Evolutionary conservation across 768 basidiomycete species (phyloP).

Genomic region (Imleria badia): DNA sequence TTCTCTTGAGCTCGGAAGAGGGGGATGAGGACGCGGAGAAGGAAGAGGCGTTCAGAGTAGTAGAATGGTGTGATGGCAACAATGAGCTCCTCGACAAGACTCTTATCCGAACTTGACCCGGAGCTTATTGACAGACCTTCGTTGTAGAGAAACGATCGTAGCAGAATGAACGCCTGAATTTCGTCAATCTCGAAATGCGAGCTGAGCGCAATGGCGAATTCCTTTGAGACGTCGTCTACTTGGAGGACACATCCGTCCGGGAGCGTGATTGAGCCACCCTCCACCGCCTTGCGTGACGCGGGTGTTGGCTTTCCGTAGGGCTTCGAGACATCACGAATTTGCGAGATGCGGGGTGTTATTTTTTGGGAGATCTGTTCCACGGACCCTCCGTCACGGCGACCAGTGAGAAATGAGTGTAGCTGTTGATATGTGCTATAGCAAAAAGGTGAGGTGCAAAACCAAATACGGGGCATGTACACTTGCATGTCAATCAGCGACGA

Average conservation of each 20-base stretch:
- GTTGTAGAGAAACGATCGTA: conserved; percentile 78
- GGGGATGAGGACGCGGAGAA: conserved; percentile 68
- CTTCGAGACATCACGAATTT: conserved; percentile 54
- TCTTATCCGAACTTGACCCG: conserved; percentile 43
- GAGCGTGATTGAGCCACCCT: conserved; percentile 68
- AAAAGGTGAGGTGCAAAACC: neutral
- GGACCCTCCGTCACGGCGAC: conserved; percentile 56
- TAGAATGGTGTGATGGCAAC: conserved; percentile 80
- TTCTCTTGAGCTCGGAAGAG: conserved; percentile 73
- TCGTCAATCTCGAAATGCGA: conserved; percentile 74
- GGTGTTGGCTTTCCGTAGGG: conserved; percentile 72
- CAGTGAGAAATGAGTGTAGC: conserved; percentile 58
- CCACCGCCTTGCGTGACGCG: conserved; percentile 64
- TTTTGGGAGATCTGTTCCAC: conserved; percentile 59
- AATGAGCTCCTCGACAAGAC: conserved; percentile 38
- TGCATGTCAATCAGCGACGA: conserved; percentile 74
- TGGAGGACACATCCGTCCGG: conserved; percentile 59
- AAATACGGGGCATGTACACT: neutral
- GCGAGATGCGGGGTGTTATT: conserved; percentile 54
- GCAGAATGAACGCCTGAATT: conserved; percentile 69
- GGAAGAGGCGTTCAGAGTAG: conserved; percentile 72
- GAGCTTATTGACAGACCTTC: conserved; percentile 60
- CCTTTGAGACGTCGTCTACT: conserved; percentile 70
- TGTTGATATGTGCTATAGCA: conserved; percentile 58
- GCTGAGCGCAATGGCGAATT: conserved; percentile 71